Conservation (phyloP, 441 rosid genomes). For the Populus hybrid region DNA sequence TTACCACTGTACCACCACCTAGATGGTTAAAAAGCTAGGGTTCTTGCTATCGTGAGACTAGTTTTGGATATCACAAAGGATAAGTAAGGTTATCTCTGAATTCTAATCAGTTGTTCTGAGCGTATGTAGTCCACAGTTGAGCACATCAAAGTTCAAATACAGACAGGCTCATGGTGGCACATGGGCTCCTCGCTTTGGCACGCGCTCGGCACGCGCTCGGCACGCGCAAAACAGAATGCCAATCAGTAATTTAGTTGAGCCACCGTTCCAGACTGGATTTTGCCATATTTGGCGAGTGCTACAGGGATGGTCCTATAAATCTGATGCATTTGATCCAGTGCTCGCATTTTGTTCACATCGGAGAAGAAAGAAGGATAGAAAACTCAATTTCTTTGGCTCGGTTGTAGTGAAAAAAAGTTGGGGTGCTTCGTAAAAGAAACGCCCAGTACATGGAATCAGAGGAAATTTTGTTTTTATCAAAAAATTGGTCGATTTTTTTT, state of each 20-base stretch:
- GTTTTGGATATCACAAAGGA: too few relatives aligned
- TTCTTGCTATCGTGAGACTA: too few relatives aligned
- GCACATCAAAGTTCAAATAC: neutral
- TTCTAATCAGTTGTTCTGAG: neutral
- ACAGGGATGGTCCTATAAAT: neutral
- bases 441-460: too few relatives aligned
- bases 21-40: too few relatives aligned
- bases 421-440: too few relatives aligned
- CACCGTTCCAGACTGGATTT: neutral
- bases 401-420: neutral
- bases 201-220: constrained; percentile 5
- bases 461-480: too few relatives aligned
- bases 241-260: neutral
- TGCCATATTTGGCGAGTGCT: neutral
- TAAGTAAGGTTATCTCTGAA: too few relatives aligned
- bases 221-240: neutral
- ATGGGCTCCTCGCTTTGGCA: neutral
- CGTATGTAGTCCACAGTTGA: neutral
- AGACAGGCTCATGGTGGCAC: neutral
- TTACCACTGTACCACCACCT: too few relatives aligned
- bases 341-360: neutral
- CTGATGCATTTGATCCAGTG: neutral
- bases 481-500: too few relatives aligned
- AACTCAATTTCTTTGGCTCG: neutral
- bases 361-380: neutral